Conservation (phyloP, 2,329 filamentous ascomycete species). For the Cladosporium sp. region DNA sequence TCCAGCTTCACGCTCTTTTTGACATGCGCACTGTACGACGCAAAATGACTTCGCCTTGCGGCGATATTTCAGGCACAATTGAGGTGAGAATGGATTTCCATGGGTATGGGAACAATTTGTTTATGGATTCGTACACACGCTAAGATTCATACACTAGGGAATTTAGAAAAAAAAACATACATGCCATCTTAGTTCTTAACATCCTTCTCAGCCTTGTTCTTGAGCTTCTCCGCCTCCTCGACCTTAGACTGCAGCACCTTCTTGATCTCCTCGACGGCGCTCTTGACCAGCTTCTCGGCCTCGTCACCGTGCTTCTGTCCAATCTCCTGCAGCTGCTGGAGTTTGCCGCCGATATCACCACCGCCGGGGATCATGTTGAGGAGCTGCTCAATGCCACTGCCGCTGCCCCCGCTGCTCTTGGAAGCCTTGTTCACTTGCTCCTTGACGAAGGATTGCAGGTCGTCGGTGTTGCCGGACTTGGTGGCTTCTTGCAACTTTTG, state of each 20-base stretch:
- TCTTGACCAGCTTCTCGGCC: conserved; percentile 63
- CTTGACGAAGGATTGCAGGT: conserved; percentile 59
- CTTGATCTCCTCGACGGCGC: conserved; percentile 62
- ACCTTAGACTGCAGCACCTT: conserved; percentile 59
- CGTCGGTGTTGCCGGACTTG: conserved; percentile 55
- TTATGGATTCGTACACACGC: too few species aligned
- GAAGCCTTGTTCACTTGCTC: conserved; percentile 52
- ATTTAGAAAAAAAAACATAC: too few species aligned
- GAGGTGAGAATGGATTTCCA: too few species aligned
- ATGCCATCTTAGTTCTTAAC: conserved; percentile 7
- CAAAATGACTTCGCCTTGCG: too few species aligned
- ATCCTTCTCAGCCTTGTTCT: conserved; percentile 33
- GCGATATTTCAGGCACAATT: too few species aligned
- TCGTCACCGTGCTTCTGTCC: conserved; percentile 65
- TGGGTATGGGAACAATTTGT: too few species aligned
- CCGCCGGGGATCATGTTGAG: conserved; percentile 62
- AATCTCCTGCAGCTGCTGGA: conserved; percentile 60
- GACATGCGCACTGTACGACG: too few species aligned
- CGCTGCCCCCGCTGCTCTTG: conserved; percentile 36
- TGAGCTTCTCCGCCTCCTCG: conserved; percentile 54
- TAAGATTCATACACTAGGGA: too few species aligned
- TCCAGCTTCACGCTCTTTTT: too few species aligned
- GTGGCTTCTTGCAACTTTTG: conserved; percentile 57
- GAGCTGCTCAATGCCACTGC: conserved; percentile 49
- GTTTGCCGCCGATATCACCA: conserved; percentile 59